phyloP scores from a whole-genome alignment of 768 basidiomycete species.

The Phaeotremella fagi region DNA sequence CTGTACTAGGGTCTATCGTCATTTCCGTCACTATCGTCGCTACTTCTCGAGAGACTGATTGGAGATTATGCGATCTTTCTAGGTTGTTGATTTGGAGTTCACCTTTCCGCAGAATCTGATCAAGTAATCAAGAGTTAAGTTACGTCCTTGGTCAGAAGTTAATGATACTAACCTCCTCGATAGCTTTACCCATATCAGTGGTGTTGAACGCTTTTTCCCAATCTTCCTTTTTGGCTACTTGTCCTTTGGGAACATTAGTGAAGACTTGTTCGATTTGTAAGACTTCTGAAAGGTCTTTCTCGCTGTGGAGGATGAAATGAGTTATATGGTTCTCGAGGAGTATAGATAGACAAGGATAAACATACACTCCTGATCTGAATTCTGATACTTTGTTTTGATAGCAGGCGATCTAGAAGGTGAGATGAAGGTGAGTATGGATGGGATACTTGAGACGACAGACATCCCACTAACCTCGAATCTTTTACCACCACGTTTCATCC shows the following conservation, averaged over 20 bases:
- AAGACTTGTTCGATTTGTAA: conserved; percentile 96
- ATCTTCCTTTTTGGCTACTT: conserved; percentile 81
- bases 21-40: conserved; percentile 91
- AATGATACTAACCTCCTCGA: conserved; percentile 63
- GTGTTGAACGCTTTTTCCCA: conserved; percentile 89
- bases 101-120: conserved; percentile 86
- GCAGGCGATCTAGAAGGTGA: conserved; percentile 70
- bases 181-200: conserved; percentile 62
- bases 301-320: conserved; percentile 53
- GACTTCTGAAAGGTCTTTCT: conserved; percentile 90
- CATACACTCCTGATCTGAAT: conserved; percentile 85
- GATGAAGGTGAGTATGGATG: not conserved
- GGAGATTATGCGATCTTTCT: conserved; percentile 85
- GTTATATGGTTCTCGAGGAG: not conserved
- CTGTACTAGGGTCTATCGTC: conserved; percentile 87
- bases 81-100: conserved; percentile 97
- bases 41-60: conserved; percentile 77
- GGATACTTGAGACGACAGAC: not conserved
- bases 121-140: not conserved
- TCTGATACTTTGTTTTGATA: conserved; percentile 99
- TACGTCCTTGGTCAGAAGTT: not conserved
- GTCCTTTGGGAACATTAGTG: conserved; percentile 92
- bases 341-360: conserved; percentile 8
- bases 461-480: conserved; percentile 78
- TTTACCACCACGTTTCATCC: conserved; percentile 94